phyloP scores from a whole-genome alignment of 2,329 filamentous ascomycete genomes.

The Macrophomina pseudophaseolina region DNA sequence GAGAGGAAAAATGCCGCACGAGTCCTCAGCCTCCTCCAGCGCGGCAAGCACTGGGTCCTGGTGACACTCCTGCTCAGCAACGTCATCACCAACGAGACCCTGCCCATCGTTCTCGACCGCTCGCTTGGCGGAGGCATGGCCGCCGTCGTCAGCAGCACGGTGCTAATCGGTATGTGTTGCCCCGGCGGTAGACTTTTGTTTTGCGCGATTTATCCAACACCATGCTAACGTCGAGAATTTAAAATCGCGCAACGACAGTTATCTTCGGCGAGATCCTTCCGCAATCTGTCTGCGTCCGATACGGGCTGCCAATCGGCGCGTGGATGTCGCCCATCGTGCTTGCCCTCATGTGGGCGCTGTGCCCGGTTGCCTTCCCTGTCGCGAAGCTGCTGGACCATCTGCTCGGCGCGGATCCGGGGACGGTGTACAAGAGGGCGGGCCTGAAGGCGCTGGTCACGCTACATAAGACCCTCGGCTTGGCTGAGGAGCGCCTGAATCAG shows the following conservation, averaged over 20 bases:
- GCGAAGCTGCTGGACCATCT: conserved; percentile 94
- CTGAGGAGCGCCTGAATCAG: conserved; percentile 85
- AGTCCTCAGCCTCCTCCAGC: conserved; percentile 79
- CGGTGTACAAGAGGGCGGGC: conserved; percentile 96
- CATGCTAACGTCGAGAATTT: conserved; percentile 10
- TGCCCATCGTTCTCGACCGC: conserved; percentile 92
- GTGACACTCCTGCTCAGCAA: conserved; percentile 94
- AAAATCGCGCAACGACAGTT: conserved; percentile 59
- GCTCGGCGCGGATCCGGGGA: conserved; percentile 92
- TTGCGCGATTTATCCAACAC: conserved; percentile 27
- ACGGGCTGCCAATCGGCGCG: conserved; percentile 91
- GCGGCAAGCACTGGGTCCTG: conserved; percentile 97
- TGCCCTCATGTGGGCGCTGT: conserved; percentile 87
- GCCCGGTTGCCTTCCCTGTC: conserved; percentile 89
- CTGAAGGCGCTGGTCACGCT: conserved; percentile 95
- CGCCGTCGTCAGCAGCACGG: conserved; percentile 89
- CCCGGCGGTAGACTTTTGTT: background rate
- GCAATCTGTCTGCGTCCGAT: conserved; percentile 95
- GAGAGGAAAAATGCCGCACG: conserved; percentile 84
- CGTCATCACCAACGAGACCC: conserved; percentile 96
- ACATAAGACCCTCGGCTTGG: conserved; percentile 87
- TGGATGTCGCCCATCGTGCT: conserved; percentile 91
- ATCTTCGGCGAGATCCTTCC: conserved; percentile 98
- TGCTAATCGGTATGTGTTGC: conserved; percentile 77
- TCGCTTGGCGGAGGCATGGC: conserved; percentile 94